Percentiles rank a stretch among this genome's conserved stretches.
phyloP scores from a whole-genome alignment of 495 filamentous ascomycete genomes.

The Xeromyces bisporus region DNA sequence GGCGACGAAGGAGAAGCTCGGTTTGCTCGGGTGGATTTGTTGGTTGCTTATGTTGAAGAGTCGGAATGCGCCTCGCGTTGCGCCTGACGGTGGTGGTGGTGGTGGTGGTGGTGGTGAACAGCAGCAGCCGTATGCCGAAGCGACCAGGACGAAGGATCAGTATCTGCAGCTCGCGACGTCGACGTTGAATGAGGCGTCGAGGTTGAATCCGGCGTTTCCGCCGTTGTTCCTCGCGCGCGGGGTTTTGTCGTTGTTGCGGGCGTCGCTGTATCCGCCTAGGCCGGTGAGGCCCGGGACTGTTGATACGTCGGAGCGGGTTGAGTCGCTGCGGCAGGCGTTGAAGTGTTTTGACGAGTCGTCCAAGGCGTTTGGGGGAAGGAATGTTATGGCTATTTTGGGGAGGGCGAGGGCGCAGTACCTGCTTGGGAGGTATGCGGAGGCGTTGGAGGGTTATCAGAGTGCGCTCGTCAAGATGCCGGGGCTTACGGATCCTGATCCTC shows the following conservation, averaged over 20 bases:
- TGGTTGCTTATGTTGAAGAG: constrained; percentile 91
- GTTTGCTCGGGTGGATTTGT: constrained; percentile 65
- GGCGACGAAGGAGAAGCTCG: constrained; percentile 68
- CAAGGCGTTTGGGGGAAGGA: constrained; percentile 62
- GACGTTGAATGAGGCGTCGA: constrained; percentile 79
- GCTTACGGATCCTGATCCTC: constrained; percentile 83
- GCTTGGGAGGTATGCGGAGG: constrained; percentile 63
- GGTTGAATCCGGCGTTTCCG: constrained; percentile 81
- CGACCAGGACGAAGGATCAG: constrained; percentile 76
- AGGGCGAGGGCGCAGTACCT: constrained; percentile 72
- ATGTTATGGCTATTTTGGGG: constrained; percentile 79
- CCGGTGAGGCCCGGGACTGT: constrained; percentile 38
- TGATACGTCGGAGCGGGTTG: constrained; percentile 58
- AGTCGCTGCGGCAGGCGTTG: constrained; percentile 61
- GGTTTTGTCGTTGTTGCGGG: constrained; percentile 71
- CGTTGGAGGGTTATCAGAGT: constrained; percentile 71
- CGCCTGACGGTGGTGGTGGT: constrained; percentile 47
- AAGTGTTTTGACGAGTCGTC: constrained; percentile 91
- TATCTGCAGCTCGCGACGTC: constrained; percentile 83
- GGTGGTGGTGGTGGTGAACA: no score
- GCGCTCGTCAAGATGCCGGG: constrained; percentile 70
- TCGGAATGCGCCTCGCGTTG: constrained; percentile 68
- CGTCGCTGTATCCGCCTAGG: constrained; percentile 66
- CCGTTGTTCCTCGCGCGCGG: constrained; percentile 84
- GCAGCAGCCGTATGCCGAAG: constrained; percentile 47